phyloP scores from a whole-genome alignment of 495 filamentous ascomycete species.

The Cenococcum geophilum region DNA sequence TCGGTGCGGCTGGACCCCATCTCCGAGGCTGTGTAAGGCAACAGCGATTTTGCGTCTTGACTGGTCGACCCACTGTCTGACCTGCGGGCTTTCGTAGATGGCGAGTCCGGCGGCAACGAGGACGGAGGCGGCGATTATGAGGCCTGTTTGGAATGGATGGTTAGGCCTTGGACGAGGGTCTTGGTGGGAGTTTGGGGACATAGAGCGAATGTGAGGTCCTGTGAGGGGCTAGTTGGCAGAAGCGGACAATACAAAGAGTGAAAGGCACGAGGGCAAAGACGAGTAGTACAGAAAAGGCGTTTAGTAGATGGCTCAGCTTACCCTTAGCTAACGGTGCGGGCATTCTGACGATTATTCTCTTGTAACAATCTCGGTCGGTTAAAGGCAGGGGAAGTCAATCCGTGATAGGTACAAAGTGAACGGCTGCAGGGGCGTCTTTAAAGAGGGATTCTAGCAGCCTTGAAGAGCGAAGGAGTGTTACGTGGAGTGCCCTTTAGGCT shows the following conservation, averaged over 20 bases:
- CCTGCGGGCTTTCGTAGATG: slow-evolving; percentile 76
- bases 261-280: not conserved
- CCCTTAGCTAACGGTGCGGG: slow-evolving; percentile 32
- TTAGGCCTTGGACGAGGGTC: slow-evolving; percentile 7
- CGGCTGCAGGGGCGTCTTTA: not conserved
- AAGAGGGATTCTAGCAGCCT: not conserved
- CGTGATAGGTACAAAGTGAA: not conserved
- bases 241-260: slow-evolving; percentile 9
- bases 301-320: slow-evolving; percentile 18
- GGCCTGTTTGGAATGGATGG: slow-evolving; percentile 45
- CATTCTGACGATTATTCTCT: slow-evolving; percentile 11
- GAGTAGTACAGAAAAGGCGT: not conserved
- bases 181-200: slow-evolving; percentile 8
- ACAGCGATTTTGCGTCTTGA: slow-evolving; percentile 72
- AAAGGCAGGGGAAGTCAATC: not conserved
- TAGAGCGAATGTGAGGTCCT: slow-evolving; percentile 8
- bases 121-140: slow-evolving; percentile 69
- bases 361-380: not conserved
- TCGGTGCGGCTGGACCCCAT: slow-evolving; percentile 57
- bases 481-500: not conserved
- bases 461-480: not conserved
- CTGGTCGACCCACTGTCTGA: slow-evolving; percentile 67
- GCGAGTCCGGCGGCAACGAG: slow-evolving; percentile 77
- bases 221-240: slow-evolving; percentile 10
- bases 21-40: slow-evolving; percentile 69